Percentiles rank a stretch among this genome's conserved stretches.
Conservation (phyloP, 176 grass and related monocot genomes). For the Leersia perrieri region DNA sequence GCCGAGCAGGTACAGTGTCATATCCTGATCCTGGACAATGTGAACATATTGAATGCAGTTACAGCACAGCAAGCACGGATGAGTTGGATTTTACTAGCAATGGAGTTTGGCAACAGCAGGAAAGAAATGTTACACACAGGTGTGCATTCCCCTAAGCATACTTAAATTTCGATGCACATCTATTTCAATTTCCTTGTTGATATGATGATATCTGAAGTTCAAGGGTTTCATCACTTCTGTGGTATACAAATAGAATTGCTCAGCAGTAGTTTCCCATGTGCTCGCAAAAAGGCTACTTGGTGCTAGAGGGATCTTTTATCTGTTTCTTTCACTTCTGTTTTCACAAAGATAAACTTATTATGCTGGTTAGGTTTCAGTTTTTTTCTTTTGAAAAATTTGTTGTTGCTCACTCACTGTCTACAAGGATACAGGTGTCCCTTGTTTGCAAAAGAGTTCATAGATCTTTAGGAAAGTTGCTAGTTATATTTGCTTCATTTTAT, state of each 20-base stretch:
- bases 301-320: neutral
- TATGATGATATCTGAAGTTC: neutral
- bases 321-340: neutral
- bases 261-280: neutral
- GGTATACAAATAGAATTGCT: neutral
- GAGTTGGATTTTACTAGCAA: conserved; percentile 18
- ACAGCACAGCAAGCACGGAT: conserved; percentile 22
- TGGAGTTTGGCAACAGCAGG: conserved; percentile 16
- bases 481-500: neutral
- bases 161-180: neutral
- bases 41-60: conserved; percentile 25
- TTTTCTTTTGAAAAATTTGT: neutral
- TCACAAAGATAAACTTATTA: neutral
- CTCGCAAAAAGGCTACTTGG: neutral
- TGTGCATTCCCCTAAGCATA: neutral
- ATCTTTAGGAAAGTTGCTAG: neutral
- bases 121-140: conserved; percentile 43
- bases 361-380: neutral
- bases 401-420: neutral
- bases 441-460: neutral
- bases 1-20: conserved; percentile 25
- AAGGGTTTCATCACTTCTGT: neutral
- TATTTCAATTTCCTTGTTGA: neutral
- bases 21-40: conserved; percentile 30
- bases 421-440: neutral